Conservation (phyloP, 2,329 filamentous ascomycete species). For the Ophiocordyceps polyrhachis-furcata region DNA sequence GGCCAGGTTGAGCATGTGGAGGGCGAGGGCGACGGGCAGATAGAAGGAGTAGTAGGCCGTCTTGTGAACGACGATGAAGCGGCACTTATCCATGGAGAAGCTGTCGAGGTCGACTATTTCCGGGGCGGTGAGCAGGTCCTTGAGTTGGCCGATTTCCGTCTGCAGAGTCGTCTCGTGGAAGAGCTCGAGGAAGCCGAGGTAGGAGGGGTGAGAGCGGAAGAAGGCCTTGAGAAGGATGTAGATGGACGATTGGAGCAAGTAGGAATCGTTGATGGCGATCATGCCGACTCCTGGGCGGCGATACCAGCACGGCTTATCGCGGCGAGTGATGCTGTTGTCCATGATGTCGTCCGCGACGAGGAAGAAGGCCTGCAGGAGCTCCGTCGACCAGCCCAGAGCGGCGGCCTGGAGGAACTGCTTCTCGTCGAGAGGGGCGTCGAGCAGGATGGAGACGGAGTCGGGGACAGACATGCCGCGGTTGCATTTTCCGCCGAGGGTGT, state of each 20-base stretch:
- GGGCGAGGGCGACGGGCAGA: constrained; percentile 79
- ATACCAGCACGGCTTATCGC: constrained; percentile 94
- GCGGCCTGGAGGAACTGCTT: constrained; percentile 80
- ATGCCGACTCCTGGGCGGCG: constrained; percentile 74
- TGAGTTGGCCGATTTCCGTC: constrained; percentile 88
- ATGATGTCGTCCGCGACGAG: constrained; percentile 98
- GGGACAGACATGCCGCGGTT: constrained; percentile 97
- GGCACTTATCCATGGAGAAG: constrained; percentile 90
- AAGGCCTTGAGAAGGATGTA: constrained; percentile 85
- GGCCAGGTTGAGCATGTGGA: constrained; percentile 70
- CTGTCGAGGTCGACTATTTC: constrained; percentile 93
- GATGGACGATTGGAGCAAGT: constrained; percentile 84
- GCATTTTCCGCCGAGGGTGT: constrained; percentile 88
- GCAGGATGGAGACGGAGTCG: constrained; percentile 69
- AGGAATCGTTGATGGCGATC: constrained; percentile 96
- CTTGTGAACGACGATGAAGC: constrained; percentile 99
- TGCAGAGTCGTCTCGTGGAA: constrained; percentile 92
- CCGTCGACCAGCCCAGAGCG: constrained; percentile 89
- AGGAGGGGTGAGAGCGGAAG: constrained; percentile 73
- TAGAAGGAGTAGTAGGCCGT: constrained; percentile 99
- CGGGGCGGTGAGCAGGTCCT: constrained; percentile 86
- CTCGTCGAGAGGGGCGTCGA: constrained; percentile 49
- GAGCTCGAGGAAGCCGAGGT: constrained; percentile 82
- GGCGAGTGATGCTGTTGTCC: constrained; percentile 87
- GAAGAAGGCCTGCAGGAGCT: constrained; percentile 97